phyloP scores from a whole-genome alignment of 2,329 filamentous ascomycete species.

The Ophiostoma tasmaniense region DNA sequence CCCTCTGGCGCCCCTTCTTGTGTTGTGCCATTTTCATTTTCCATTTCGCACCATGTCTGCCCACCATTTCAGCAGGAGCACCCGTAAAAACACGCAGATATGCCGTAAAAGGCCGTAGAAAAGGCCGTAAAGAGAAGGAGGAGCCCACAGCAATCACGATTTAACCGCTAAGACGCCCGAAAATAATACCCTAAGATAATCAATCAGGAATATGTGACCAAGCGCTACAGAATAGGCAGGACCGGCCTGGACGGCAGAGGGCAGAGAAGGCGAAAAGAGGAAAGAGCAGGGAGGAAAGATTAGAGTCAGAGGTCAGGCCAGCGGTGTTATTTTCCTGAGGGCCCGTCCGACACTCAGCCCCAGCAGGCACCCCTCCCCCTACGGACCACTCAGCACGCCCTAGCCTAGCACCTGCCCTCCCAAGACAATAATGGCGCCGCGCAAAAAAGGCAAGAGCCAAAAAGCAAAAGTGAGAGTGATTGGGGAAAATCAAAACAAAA shows the following conservation, averaged over 20 bases:
- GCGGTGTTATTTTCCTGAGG: too few relatives aligned
- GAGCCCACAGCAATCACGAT: background rate
- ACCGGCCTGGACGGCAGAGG: background rate
- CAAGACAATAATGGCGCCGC: background rate
- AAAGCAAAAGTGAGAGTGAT: background rate
- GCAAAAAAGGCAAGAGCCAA: background rate
- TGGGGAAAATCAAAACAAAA: conserved; percentile 15
- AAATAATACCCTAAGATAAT: background rate
- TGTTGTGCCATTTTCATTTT: background rate
- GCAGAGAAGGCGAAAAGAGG: too few relatives aligned
- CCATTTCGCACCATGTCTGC: background rate
- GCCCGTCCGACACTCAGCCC: background rate
- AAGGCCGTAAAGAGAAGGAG: background rate
- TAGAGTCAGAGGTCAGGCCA: background rate
- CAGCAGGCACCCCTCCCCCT: background rate
- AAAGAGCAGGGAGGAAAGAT: background rate
- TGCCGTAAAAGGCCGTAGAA: background rate
- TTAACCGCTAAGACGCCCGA: background rate
- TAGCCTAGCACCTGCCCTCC: background rate
- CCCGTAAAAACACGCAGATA: background rate
- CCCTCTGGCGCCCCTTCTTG: conserved; percentile 2
- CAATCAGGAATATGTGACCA: background rate
- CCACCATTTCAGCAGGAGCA: background rate
- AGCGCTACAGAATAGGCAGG: background rate
- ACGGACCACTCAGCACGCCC: background rate